Base-by-base conservation (phyloP, 345 rosid species). In the Brassica nigra region DNA sequence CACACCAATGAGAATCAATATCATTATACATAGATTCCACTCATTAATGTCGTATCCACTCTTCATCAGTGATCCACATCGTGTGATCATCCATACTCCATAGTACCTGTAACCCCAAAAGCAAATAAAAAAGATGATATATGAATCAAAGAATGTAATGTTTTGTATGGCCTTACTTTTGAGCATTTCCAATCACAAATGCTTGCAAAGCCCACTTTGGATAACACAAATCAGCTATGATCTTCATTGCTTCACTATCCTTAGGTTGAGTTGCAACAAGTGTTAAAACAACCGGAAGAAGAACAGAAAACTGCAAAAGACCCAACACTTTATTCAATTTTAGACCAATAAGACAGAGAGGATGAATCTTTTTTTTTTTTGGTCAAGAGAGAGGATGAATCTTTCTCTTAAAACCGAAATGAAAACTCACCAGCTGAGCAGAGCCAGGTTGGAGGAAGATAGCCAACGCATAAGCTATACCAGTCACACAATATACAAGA, bases 401-500 rank as follows among this genome's bases (percentile, higher is more conserved):
- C 10, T 30, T 23, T n/a, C 11, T 28, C 20, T 1, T 12, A 39
- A 16, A 59, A 31, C 36, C 10, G 2, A 14, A 10, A 4, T 9
- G 18, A 49, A 37, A 44, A 83, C 97, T 93, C 72, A 95, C 99
- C 87, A 95, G 88, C 86, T 93, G 99, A 2, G 99, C 93, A 2
- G 99, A 84, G 58, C 97, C 90, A 2, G 87, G 88, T 74, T 91
- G 91, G 12, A 91, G 88, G 82, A 90, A 91, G 83, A 95, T 85
- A 87, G 98, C 97, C 71, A 95, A 74, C 18, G 85, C 91, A 58
- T 91, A 95, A 3, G 94, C 99, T 29, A 95, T 84, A 54, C 99
- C 98, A 34, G 98, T 95, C 52, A 93, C 97, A 71, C 99, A 95
- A 83, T 95, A 95, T 10, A 95, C 92, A 6, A 95, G 93, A 85